Percentiles rank a stretch among this genome's conserved stretches.
These are phyloP conservation scores for Suillus discolor DNA, from an alignment of 768 basidiomycete species.

Conservation along the genomic window DNA sequence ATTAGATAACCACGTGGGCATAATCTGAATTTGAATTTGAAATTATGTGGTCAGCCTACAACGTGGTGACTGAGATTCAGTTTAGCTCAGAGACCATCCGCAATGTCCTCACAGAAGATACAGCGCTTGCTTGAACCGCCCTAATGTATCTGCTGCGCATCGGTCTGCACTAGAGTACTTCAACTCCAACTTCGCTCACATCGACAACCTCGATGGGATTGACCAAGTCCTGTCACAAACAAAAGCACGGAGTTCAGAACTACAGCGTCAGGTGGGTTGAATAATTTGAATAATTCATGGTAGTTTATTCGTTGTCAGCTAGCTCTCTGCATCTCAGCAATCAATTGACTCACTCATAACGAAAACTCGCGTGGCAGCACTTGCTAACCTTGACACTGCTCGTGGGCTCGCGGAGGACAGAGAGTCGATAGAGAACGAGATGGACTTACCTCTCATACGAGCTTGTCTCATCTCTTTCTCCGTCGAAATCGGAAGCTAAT, in stretches of 20 bases:
- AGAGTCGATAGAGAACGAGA: conserved; percentile 77
- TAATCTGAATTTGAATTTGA: background rate
- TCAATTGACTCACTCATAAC: conserved; percentile 48
- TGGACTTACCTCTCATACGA: conserved; percentile 66
- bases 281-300: background rate
- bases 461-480: conserved; percentile 55
- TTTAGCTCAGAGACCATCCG: background rate
- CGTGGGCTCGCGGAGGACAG: conserved; percentile 77
- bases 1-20: conserved; percentile 31
- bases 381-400: conserved; percentile 58
- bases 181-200: conserved; percentile 53
- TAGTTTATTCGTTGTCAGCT: conserved; percentile 36
- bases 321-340: conserved; percentile 60
- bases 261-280: conserved; percentile 6
- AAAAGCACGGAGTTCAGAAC: conserved; percentile 27
- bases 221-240: conserved; percentile 47
- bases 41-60: conserved; percentile 1
- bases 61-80: background rate
- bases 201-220: conserved; percentile 40
- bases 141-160: conserved; percentile 45
- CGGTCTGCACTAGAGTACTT: conserved; percentile 37
- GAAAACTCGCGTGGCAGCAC: conserved; percentile 48
- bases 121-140: conserved; percentile 50
- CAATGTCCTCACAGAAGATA: conserved; percentile 48
- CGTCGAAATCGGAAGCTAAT: conserved; percentile 44